Evolutionary conservation across 2,329 filamentous ascomycete genomes (phyloP).

Genomic region (Amauroascus verrucosus): DNA sequence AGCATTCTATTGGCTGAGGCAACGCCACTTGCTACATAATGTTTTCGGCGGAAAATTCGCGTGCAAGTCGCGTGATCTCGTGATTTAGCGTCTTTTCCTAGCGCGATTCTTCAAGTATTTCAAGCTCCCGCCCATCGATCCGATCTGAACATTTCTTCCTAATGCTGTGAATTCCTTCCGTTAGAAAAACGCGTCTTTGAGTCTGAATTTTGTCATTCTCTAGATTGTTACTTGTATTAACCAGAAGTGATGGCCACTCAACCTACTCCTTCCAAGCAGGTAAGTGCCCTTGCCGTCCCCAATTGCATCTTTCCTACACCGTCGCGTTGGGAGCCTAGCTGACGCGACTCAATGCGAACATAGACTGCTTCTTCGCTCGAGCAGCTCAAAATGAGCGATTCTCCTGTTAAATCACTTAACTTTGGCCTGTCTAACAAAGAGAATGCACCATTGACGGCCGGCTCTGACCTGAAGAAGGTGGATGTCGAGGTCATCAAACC

Average conservation of each 20-base stretch:
- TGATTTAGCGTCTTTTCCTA: slow-evolving; percentile 18
- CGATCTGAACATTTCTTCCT: slow-evolving; percentile 3
- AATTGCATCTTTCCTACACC: slow-evolving; percentile 17
- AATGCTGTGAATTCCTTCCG: slow-evolving; percentile 14
- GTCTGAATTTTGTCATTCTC: neutral
- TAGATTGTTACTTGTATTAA: slow-evolving; percentile 19
- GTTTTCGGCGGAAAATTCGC: neutral
- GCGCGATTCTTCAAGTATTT: slow-evolving; percentile 16
- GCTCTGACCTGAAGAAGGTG: slow-evolving; percentile 47
- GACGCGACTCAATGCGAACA: slow-evolving; percentile 27
- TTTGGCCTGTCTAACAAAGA: slow-evolving; percentile 70
- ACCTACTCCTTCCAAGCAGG: slow-evolving; percentile 64
- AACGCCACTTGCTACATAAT: neutral
- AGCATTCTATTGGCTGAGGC: neutral
- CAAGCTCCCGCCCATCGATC: slow-evolving; percentile 1
- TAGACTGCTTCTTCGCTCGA: slow-evolving; percentile 82
- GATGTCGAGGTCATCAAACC: slow-evolving; percentile 38
- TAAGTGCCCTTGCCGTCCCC: slow-evolving; percentile 38
- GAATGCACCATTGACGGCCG: slow-evolving; percentile 52
- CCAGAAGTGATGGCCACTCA: slow-evolving; percentile 59
- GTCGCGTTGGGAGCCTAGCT: slow-evolving; percentile 26
- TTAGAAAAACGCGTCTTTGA: slow-evolving; percentile 8
- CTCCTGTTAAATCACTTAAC: slow-evolving; percentile 80
- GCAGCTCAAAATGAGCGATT: slow-evolving; percentile 77
- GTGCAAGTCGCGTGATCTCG: slow-evolving; percentile 16